Evolutionary conservation across 1,284 basidiomycete genomes (phyloP).

Genomic region (Marasmius oreades): DNA sequence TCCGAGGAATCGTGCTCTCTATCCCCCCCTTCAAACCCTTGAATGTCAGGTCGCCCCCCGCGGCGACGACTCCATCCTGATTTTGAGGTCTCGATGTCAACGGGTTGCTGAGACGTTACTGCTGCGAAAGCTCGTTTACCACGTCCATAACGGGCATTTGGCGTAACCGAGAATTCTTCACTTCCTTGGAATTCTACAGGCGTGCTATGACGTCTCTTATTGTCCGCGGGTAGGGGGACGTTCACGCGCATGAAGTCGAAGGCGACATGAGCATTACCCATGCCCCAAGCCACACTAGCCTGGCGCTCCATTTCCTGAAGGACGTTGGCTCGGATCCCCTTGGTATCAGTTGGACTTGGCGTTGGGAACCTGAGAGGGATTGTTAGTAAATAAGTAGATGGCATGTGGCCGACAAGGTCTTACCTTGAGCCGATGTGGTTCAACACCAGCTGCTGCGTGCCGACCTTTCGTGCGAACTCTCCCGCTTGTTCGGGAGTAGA

Average conservation of each 20-base stretch:
- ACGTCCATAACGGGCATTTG: not conserved
- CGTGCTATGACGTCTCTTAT: not conserved
- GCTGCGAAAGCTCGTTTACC: not conserved
- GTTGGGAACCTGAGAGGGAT: conserved; percentile 38
- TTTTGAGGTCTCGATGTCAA: not conserved
- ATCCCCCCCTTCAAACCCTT: not conserved
- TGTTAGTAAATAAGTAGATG: conserved; percentile 19
- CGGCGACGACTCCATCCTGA: not conserved
- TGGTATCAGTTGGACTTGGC: conserved; percentile 36
- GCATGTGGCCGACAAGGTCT: no score
- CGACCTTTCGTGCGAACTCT: conserved; percentile 64
- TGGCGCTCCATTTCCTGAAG: conserved; percentile 66
- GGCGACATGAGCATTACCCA: conserved; percentile 48
- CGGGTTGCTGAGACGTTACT: not conserved
- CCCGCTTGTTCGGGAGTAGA: conserved; percentile 85
- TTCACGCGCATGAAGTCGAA: conserved; percentile 64
- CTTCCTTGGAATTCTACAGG: not conserved
- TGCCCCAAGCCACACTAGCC: conserved; percentile 56
- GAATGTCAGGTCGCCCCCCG: not conserved
- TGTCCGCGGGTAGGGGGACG: conserved; percentile 33
- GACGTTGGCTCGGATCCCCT: conserved; percentile 38
- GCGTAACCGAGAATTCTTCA: not conserved
- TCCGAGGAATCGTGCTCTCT: not conserved
- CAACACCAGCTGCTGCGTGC: conserved; percentile 66
- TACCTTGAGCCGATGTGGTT: conserved; percentile 84